Conservation (phyloP, 768 basidiomycete genomes). For the Leccinum longicurvipes region DNA sequence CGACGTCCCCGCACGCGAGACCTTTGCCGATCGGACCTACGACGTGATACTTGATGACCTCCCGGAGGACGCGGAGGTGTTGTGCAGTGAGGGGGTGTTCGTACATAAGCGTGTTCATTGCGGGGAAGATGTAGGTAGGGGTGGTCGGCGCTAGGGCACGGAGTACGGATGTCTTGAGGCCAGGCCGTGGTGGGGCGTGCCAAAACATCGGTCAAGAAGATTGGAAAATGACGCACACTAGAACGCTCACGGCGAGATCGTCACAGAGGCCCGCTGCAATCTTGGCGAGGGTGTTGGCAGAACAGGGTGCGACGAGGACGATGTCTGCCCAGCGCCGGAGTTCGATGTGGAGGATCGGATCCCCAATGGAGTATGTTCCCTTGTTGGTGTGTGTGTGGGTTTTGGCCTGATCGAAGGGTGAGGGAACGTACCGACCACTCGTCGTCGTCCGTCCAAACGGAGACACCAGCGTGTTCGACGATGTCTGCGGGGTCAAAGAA, state of each 20-base stretch:
- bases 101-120: constrained; percentile 99
- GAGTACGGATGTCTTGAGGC: constrained; percentile 66
- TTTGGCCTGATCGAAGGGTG: no score
- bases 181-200: constrained; percentile 32
- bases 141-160: constrained; percentile 82
- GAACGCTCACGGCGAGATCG: constrained; percentile 70
- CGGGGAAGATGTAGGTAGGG: constrained; percentile 86
- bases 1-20: no score
- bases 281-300: constrained; percentile 93
- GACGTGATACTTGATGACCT: constrained; percentile 76
- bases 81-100: constrained; percentile 87
- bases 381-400: constrained; percentile 23
- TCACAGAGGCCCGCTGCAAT: constrained; percentile 88
- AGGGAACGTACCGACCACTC: constrained; percentile 77
- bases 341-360: constrained; percentile 96
- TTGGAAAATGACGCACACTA: no score
- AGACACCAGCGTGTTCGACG: constrained; percentile 49
- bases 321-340: constrained; percentile 92
- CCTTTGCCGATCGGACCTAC: constrained; percentile 88
- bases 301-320: constrained; percentile 92
- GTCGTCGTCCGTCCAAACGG: constrained; percentile 87
- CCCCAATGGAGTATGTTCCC: constrained; percentile 74
- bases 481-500: constrained; percentile 66
- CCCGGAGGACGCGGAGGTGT: constrained; percentile 71
- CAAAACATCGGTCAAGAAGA: neutral